Conservation (phyloP, 352 stramenopile species). For the Blastocystis sp. region DNA sequence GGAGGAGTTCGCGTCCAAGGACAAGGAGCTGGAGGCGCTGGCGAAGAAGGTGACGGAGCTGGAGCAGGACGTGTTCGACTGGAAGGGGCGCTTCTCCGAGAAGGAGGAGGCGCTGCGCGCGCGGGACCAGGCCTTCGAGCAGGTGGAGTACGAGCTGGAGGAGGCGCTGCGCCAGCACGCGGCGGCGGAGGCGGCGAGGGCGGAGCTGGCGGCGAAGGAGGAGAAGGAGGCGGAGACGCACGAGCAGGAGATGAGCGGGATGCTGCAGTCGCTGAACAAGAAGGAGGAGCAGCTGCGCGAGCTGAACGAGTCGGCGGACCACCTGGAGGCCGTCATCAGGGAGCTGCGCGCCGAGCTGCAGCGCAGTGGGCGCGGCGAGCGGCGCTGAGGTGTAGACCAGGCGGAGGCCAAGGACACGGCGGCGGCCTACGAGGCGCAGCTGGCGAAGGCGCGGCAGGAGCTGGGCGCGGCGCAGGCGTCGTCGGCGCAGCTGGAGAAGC, state of each 20-base stretch:
- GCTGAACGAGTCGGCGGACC: not conserved
- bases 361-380: not conserved
- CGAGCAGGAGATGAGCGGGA: constrained; percentile 23
- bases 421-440: constrained; percentile 9
- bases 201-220: not conserved
- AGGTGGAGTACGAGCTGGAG: constrained; percentile 35
- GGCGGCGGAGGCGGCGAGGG: not conserved
- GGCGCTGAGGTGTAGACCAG: not conserved
- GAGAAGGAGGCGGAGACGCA: not conserved
- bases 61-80: constrained; percentile 57
- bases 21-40: constrained; percentile 6
- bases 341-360: constrained; percentile 50
- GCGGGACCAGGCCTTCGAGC: constrained; percentile 39
- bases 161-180: not conserved
- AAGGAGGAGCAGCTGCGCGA: constrained; percentile 36
- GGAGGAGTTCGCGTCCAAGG: constrained; percentile 35
- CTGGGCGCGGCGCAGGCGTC: constrained; percentile 12
- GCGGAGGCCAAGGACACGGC: not conserved
- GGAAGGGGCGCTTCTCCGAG: constrained; percentile 42
- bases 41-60: not conserved
- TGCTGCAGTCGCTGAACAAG: constrained; percentile 59
- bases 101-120: constrained; percentile 50
- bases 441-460: constrained; percentile 22
- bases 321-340: constrained; percentile 23
- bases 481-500: constrained; percentile 42